A percentile compares a stretch with the other conserved stretches of the same genome.
phyloP scores from a whole-genome alignment of 73 alveolate genomes.

The Paramecium bursaria region DNA sequence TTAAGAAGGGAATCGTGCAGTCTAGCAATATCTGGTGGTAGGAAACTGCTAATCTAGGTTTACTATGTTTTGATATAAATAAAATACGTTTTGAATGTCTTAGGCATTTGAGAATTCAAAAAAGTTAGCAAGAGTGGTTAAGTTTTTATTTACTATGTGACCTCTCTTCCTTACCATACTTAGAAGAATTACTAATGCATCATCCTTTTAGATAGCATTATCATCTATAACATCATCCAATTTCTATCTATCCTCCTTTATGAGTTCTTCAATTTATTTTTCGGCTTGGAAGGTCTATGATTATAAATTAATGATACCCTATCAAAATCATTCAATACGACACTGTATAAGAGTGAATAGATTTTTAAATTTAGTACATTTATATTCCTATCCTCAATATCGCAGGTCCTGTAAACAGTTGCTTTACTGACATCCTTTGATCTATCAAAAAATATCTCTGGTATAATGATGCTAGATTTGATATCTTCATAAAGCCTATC shows the following conservation, averaged over 20 bases:
- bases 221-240: slow-evolving; percentile 21
- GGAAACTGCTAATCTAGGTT: not conserved
- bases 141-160: slow-evolving; percentile 26
- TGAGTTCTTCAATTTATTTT: slow-evolving; percentile 39
- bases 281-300: slow-evolving; percentile 49
- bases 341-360: slow-evolving; percentile 1
- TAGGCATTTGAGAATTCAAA: slow-evolving; percentile 19
- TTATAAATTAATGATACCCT: not conserved
- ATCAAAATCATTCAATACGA: slow-evolving; percentile 37
- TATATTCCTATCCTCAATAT: slow-evolving; percentile 44
- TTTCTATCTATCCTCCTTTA: slow-evolving; percentile 54
- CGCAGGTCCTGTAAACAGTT: slow-evolving; percentile 3
- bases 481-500: not conserved
- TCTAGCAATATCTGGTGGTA: slow-evolving; percentile 17
- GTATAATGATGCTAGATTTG: not conserved
- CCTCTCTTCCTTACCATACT: slow-evolving; percentile 46
- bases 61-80: not conserved
- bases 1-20: slow-evolving; percentile 2
- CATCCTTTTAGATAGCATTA: slow-evolving; percentile 27
- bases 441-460: slow-evolving; percentile 47
- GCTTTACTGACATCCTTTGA: slow-evolving; percentile 15
- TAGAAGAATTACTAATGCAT: slow-evolving; percentile 6
- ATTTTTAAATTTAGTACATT: slow-evolving; percentile 10
- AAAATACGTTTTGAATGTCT: slow-evolving; percentile 18
- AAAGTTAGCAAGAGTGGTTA: slow-evolving; percentile 17